Percentiles rank a stretch among this genome's conserved stretches.
Conservation (phyloP, 2,329 filamentous ascomycete species). For the Dothideomycetes sp. region DNA sequence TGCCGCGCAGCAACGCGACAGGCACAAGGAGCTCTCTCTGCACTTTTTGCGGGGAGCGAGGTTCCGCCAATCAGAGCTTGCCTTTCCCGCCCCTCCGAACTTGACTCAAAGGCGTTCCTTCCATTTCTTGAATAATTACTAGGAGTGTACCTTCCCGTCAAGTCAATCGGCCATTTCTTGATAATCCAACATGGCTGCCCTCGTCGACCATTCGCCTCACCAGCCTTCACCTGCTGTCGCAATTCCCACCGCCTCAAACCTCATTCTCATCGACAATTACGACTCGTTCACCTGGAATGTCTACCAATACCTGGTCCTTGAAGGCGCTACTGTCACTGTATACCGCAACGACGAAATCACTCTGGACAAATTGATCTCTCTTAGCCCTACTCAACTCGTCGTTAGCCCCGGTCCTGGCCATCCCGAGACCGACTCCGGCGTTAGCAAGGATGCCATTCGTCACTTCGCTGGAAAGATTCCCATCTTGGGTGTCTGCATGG, state of each 20-base stretch:
- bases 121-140: no score
- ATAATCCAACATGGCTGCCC: constrained; percentile 28
- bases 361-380: constrained; percentile 70
- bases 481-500: constrained; percentile 97
- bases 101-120: no score
- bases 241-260: constrained; percentile 72
- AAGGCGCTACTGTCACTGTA: constrained; percentile 83
- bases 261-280: constrained; percentile 97
- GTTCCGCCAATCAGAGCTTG: no score
- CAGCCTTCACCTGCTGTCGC: constrained; percentile 66
- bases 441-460: constrained; percentile 84
- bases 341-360: constrained; percentile 87
- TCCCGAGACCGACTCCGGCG: constrained; percentile 79
- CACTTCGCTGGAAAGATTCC: constrained; percentile 93
- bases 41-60: no score
- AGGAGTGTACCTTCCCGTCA: no score
- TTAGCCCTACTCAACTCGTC: constrained; percentile 86
- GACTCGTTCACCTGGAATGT: constrained; percentile 99
- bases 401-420: constrained; percentile 93
- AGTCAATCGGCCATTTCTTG: no score
- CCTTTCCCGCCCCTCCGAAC: no score
- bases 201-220: constrained; percentile 78
- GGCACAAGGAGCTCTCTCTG: no score
- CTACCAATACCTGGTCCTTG: constrained; percentile 95
- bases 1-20: no score